Evolutionary conservation across 345 rosid genomes (phyloP).

Genomic region (Turnera subulata): DNA sequence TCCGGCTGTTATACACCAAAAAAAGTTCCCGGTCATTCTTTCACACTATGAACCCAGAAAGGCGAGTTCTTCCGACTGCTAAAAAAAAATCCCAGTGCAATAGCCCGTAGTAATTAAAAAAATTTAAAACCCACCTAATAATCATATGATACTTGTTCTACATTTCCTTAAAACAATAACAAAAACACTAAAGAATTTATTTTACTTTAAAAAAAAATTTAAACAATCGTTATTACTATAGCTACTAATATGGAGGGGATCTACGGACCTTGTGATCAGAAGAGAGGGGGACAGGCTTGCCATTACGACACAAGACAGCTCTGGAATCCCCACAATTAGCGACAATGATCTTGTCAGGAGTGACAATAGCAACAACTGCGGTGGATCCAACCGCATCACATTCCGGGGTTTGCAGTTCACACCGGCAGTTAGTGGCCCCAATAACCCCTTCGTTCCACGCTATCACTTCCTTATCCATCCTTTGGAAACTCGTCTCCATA

Average conservation of each 20-base stretch:
- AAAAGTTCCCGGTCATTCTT: not conserved
- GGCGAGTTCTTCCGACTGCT: no score
- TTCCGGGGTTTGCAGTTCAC: constrained; percentile 66
- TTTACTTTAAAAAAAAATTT: no score
- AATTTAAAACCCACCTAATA: no score
- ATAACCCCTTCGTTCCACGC: constrained; percentile 19
- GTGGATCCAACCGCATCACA: constrained; percentile 53
- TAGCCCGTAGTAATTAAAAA: no score
- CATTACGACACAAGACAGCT: constrained; percentile 50
- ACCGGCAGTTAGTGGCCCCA: constrained; percentile 37
- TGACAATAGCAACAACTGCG: constrained; percentile 38
- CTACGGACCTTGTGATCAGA: constrained; percentile 39
- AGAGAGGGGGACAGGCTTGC: constrained; percentile 31
- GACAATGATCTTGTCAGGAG: constrained; percentile 33
- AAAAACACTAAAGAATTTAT: no score
- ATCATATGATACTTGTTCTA: no score
- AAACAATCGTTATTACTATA: no score
- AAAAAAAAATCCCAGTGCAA: no score
- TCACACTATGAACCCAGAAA: not conserved
- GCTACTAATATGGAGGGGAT: no score
- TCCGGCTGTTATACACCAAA: constrained; percentile 28
- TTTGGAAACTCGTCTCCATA: constrained; percentile 59
- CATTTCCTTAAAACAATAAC: no score
- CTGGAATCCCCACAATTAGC: constrained; percentile 59
- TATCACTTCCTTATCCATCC: constrained; percentile 58